These are phyloP conservation scores for Magnaporthiopsis incrustans DNA, from an alignment of 2,329 filamentous ascomycete genomes.

Conservation along the genomic window DNA sequence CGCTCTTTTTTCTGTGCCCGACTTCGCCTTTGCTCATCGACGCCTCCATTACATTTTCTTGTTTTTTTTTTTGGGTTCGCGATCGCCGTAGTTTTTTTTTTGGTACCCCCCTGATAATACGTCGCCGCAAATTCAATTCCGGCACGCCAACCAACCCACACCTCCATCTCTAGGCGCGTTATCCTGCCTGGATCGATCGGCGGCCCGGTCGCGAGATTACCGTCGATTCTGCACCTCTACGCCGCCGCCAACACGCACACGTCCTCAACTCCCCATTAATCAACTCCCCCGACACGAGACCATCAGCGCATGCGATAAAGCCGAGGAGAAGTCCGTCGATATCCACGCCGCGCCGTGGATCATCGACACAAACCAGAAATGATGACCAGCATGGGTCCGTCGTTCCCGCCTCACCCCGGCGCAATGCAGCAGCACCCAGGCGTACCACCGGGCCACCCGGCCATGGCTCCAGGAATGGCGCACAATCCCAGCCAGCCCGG, in stretches of 20 bases:
- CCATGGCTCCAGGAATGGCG: constrained; percentile 51
- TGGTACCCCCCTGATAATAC: neutral
- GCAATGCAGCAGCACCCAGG: constrained; percentile 65
- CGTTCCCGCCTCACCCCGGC: constrained; percentile 59
- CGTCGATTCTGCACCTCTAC: neutral
- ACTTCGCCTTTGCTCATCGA: no score
- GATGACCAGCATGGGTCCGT: constrained; percentile 62
- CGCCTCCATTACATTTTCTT: no score
- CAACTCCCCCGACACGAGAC: neutral
- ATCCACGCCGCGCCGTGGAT: constrained; percentile 56
- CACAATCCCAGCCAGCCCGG: constrained; percentile 65
- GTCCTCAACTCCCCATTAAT: neutral
- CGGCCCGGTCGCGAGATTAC: constrained; percentile 1
- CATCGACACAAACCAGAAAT: constrained; percentile 43
- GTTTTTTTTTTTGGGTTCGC: no score
- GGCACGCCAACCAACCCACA: no score
- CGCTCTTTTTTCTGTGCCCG: no score
- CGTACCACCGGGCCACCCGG: constrained; percentile 55
- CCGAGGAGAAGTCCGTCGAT: constrained; percentile 38
- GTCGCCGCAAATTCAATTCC: neutral
- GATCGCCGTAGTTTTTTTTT: neutral
- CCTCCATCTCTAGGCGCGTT: neutral
- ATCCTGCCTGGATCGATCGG: constrained; percentile 2
- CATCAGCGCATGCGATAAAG: constrained; percentile 37
- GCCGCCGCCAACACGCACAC: no score